Base-by-base conservation (phyloP, 257 asterid species). In the Ligustrum vulgare region DNA sequence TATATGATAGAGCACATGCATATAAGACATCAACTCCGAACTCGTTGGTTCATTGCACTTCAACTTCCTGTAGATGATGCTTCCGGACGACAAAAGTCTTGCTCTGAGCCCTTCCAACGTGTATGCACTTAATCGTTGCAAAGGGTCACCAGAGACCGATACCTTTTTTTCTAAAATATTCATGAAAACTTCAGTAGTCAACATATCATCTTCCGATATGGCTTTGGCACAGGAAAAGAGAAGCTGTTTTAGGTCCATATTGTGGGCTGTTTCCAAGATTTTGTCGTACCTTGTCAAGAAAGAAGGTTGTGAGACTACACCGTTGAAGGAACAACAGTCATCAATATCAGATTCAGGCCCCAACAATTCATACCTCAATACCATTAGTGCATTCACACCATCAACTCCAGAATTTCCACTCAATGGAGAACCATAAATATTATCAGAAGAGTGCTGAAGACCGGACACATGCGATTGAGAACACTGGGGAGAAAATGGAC, bases 91-190 rank as follows among this genome's bases (percentile, higher is more conserved):
- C 64, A 91, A 79, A 72, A 89, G 22, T 77, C 96, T 76, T 3
- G 99, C 99, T 75, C 97, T 71, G 64, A 92, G 87, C 58, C 99
- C 98, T 91, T 94, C 99, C 83, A 94, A 43, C 96, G 91, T 80
- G 80, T 94, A 92, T 13, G 98, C 99, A 3, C 97, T 87, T 49
- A 94, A 80, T 49, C 99, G 85, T 81, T 94, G 87, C 31, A 90
- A 78, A 25, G 99, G 99, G 54, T 92, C 98, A 78, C 99, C 98
- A 2, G 94, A 92, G 0, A 94, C 90, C 0, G 99, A 94, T 12
- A 94, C 98, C 82, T 63, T 85, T 73, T 82, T 86, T 71, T 91
- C 99, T 49, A 94, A 41, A 67, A 82, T 75, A 47, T 86, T 90
- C 90, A 94, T 86, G 77, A 94, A 60, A 47, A 83, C 87, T 78